Percentiles rank a stretch among this genome's conserved stretches.
phyloP scores from a whole-genome alignment of 805 yeast genomes.

The Metschnikowia picachoensis region DNA sequence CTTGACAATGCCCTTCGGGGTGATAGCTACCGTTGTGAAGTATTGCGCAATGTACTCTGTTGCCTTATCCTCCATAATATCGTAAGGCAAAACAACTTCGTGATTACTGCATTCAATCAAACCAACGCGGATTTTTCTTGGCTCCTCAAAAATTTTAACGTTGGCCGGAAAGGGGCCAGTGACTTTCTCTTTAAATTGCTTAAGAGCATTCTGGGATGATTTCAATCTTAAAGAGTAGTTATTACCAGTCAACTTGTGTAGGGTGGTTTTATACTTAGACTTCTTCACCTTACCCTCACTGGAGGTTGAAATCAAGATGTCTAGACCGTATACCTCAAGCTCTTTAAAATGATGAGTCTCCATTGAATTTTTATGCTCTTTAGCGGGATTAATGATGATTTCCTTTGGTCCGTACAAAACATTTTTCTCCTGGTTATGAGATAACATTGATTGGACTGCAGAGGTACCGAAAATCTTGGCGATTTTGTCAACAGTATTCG shows the following conservation, averaged over 20 bases:
- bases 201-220: conserved; percentile 61
- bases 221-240: conserved; percentile 67
- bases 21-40: conserved; percentile 71
- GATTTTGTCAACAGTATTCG: conserved; percentile 59
- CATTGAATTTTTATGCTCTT: conserved; percentile 58
- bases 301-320: conserved; percentile 62
- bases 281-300: conserved; percentile 62
- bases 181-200: conserved; percentile 64
- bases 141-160: conserved; percentile 61
- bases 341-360: conserved; percentile 65
- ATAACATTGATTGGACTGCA: conserved; percentile 73
- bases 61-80: conserved; percentile 62
- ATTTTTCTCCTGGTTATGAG: conserved; percentile 66
- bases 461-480: conserved; percentile 55
- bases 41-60: conserved; percentile 65
- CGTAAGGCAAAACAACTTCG: conserved; percentile 63
- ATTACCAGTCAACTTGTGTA: conserved; percentile 69
- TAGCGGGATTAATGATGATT: conserved; percentile 70
- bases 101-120: conserved; percentile 69
- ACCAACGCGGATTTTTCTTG: conserved; percentile 70
- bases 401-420: conserved; percentile 72
- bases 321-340: conserved; percentile 75
- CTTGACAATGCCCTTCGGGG: conserved; percentile 67
- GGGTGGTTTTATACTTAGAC: conserved; percentile 58
- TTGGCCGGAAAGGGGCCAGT: conserved; percentile 64